Base-by-base conservation (phyloP, 225 moss, liverwort and hornwort genomes). In the Physcomitrellopsis africana region DNA sequence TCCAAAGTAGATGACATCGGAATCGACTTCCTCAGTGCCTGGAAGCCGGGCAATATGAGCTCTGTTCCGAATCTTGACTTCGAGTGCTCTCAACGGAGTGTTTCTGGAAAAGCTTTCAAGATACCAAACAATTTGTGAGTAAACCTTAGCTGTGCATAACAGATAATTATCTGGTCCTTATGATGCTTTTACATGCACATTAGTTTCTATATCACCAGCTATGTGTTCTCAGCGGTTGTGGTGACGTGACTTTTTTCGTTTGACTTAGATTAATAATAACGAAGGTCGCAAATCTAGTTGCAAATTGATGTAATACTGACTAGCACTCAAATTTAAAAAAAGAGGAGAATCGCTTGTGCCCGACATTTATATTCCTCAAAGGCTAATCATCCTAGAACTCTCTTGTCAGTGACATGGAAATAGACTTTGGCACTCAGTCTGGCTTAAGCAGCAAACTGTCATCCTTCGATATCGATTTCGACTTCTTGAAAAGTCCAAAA, bases 401-500 rank as follows among this genome's bases (percentile, higher is more conserved):
- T 48, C 51, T 72, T 72, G 48, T 19, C 66, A 79, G 72, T 72
- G 79, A 79, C 59, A 29, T 67, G 43, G 79, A 73, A 26, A 32
- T 73, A 32, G 72, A 79, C 72, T 79, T 79, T 23, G 60, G 67
- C 60, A 51, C 72, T 37, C 32, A 37, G 32, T 37, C 32, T 52
- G 67, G 67, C 58, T 61, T 79, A 48, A 79, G 51, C 15, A 67
- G 52, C 43, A 79, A 73, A 51, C 43, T 79, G 46, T 60, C 79
- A 19, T 67, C 67, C 43, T 79, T 79, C 51, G 72, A 79, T 65
- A 73, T 79, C 22, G 79, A 79, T 73, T n/a, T 79, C 23, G 72
- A 73, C 43, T 79, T 73, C 19, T 12, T 72, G 37, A 41, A 67
- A 48, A 79, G 79, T 67, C 72, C 79, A 43, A 60, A 69, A 54